Evolutionary conservation across 371 early-diverging fungal genomes (phyloP), one percentile per base, ranked within the genome.

Genomic region (Haplosporangium sp.): DNA sequence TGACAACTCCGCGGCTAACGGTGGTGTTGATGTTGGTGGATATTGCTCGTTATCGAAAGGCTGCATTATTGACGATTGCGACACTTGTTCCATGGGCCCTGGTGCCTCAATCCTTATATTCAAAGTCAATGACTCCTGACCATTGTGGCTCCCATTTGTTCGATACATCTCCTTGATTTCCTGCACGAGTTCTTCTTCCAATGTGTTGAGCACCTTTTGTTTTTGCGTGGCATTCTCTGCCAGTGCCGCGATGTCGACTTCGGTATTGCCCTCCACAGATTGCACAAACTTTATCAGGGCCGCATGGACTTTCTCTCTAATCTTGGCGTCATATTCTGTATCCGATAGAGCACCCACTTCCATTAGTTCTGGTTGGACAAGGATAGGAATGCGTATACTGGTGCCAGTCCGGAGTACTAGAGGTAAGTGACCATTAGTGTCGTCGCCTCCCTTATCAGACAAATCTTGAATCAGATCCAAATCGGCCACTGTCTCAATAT

Each of bases 121-220:
- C 29, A 29, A 29, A 4, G 29, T 29, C 29, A 29, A 29, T 4
- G 4, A 4, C 29, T 23, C 16, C 36, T 16, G 4, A 14, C 5
- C 38, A 13, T 52, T 51, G 11, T 52, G 18, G 62, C 38, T 21
- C 36, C 12, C 47, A 37, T 29, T 59, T 12, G 13, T 43, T 5
- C 62, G 53, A 12, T 52, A 53, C 11, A 23, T 29, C 29, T 67
- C 57, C 36, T 61, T 77, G 53, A 77, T 77, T 18, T 64, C 61
- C 37, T 67, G 52, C 1, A 64, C 64, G 2, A 77, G 64, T 38
- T 71, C 42, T 21, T 54, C 51, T 14, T 77, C 77, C 47, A 77
- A 14, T 7, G 14, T 56, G 41, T 54, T 47, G 36, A 77, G 48
- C 11, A 10, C 67, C 12, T 50, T 53, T 45, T 77, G 77, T 21